Percentiles rank a stretch among this genome's conserved stretches.
phyloP scores from a whole-genome alignment of 2,329 filamentous ascomycete species.

The Sarocladiaceae sp. region DNA sequence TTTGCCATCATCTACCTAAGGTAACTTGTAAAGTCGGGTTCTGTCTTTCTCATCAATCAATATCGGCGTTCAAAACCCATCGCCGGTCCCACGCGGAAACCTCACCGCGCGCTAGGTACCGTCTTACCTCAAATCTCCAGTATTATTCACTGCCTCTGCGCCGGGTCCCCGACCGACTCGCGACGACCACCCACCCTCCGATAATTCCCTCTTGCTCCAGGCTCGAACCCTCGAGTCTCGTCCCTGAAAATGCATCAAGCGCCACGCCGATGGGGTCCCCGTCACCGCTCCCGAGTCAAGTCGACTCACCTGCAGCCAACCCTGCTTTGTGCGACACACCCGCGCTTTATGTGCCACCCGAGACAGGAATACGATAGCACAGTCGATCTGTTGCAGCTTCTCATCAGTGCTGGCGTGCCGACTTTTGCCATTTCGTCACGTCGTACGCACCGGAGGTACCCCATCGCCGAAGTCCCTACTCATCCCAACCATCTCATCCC shows the following conservation, averaged over 20 bases:
- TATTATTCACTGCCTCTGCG: constrained; percentile 3
- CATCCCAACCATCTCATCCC: no score
- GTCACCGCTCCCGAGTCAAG: not conserved
- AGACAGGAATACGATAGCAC: constrained; percentile 7
- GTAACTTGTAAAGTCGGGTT: no score
- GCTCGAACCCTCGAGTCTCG: no score
- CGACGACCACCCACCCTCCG: not conserved
- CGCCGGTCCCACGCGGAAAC: not conserved
- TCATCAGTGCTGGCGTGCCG: not conserved
- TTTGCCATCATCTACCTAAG: no score
- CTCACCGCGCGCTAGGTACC: constrained; percentile 5
- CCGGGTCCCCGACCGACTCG: no score
- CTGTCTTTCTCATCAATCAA: not conserved
- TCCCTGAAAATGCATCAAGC: not conserved
- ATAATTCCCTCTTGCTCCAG: not conserved
- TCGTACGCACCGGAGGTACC: no score
- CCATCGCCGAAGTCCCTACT: no score
- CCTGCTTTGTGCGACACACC: constrained; percentile 3
- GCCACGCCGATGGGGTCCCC: constrained; percentile 4
- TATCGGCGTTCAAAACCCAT: no score
- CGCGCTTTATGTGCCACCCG: not conserved
- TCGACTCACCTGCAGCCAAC: not conserved
- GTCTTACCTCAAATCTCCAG: not conserved
- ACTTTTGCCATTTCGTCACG: not conserved
- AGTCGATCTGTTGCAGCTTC: no score